A percentile compares a stretch with the other conserved stretches of the same genome.
Evolutionary conservation across 805 yeast genomes (phyloP).

Genomic region (Yarrowia osloensis): DNA sequence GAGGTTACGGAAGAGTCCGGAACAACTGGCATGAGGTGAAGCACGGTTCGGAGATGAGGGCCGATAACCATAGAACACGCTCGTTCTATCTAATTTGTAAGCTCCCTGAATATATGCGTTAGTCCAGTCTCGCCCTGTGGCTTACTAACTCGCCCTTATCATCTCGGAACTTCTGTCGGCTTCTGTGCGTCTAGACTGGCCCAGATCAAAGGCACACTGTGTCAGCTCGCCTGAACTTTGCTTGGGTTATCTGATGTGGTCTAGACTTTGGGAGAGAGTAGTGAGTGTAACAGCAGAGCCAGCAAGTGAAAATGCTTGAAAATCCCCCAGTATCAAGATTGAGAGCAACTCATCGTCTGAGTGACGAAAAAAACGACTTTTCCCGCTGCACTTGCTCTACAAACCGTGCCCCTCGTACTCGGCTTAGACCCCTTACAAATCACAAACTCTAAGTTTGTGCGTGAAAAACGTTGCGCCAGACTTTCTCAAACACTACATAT

Average conservation of each 20-base stretch:
- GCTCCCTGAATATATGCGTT: not conserved
- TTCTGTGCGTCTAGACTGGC: conserved; percentile 21
- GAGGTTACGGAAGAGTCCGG: not conserved
- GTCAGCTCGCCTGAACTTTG: conserved; percentile 20
- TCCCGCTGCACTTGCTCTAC: not conserved
- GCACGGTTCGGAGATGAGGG: too few species aligned
- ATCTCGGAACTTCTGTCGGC: conserved; percentile 4
- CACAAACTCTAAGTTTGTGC: conserved; percentile 2
- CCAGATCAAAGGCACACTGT: conserved; percentile 3
- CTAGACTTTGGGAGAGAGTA: not conserved
- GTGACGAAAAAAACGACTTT: not conserved
- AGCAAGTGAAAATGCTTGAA: not conserved
- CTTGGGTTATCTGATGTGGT: conserved; percentile 26
- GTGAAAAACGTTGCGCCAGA: conserved; percentile 29
- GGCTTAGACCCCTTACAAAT: conserved; percentile 16
- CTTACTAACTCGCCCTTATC: not conserved
- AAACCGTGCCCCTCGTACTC: not conserved
- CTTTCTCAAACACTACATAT: conserved; percentile 19
- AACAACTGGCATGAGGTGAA: too few species aligned
- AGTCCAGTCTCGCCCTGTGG: not conserved
- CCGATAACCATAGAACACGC: too few species aligned
- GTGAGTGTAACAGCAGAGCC: not conserved
- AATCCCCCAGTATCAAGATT: not conserved
- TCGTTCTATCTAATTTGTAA: too few species aligned
- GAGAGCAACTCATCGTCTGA: not conserved